phyloP scores from a whole-genome alignment of 2,329 filamentous ascomycete species.

The Xylaria sp. region DNA sequence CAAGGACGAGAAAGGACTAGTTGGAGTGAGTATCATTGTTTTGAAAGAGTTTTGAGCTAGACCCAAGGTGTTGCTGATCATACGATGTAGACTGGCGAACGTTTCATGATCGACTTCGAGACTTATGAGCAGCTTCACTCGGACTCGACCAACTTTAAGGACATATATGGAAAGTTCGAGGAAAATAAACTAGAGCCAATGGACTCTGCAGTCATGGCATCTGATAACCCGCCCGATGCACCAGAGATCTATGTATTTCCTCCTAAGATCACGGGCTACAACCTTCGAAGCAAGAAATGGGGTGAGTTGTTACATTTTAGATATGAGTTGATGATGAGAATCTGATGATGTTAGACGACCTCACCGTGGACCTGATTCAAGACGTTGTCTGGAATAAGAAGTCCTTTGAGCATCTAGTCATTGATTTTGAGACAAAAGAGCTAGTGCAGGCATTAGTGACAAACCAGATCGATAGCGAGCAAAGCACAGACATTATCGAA shows the following conservation, averaged over 20 bases:
- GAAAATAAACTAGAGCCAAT: not conserved
- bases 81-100: no score
- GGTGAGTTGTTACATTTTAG: constrained; percentile 3
- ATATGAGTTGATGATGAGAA: no score
- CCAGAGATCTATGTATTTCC: constrained; percentile 26
- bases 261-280: constrained; percentile 13
- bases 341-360: constrained; percentile 9
- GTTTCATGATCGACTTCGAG: constrained; percentile 26
- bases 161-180: not conserved
- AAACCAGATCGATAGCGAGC: constrained; percentile 22
- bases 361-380: constrained; percentile 22
- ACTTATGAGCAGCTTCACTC: constrained; percentile 23
- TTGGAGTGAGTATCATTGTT: not conserved
- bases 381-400: constrained; percentile 33
- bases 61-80: no score
- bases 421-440: constrained; percentile 29
- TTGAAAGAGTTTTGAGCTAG: not conserved
- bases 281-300: constrained; percentile 27
- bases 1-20: not conserved
- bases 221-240: constrained; percentile 6
- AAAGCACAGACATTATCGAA: constrained; percentile 10
- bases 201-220: not conserved
- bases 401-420: constrained; percentile 31
- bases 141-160: not conserved
- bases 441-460: constrained; percentile 33